Evolutionary conservation across 176 grass and related monocot genomes (phyloP), one percentile per base, ranked within the genome.

Genomic region (Metroxylon sagu): DNA sequence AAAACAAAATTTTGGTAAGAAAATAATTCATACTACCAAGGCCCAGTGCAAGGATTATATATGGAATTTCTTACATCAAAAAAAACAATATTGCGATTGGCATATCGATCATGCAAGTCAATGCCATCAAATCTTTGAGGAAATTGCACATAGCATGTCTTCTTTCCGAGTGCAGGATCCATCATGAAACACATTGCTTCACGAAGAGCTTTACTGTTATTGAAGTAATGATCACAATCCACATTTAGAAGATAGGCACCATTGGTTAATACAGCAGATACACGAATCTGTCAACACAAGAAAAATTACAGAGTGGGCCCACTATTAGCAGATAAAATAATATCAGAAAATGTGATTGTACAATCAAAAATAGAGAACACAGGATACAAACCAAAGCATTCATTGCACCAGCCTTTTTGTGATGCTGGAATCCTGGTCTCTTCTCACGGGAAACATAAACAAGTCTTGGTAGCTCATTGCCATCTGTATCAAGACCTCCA

Each of bases 381-480:
- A 73, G 19, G 50, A 54, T 63, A 73, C 65, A 67, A 62, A 95
- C 90, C 90, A 95, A 74, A 74, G 90, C 83, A 64, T 95, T 95
- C 90, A 95, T 95, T 35, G 90, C 83, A 87, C 90, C 90, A 58
- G 86, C 90, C 52, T 95, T 95, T 62, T 95, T 95, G 71, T 95
- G 90, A 79, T 95, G 86, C 74, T 89, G 83, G 19, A 89, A 95
- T 12, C 90, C 90, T 70, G 90, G 90, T 50, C 90, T 77, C 71
- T 95, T 95, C 79, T 95, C 90, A 89, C 90, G 86, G 76, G 90
- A 95, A 25, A 95, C 90, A 79, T 95, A 95, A 70, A 95, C 86
- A 35, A 95, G 83, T 43, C 90, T 71, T 56, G 90, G 90, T 74
- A 95, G 56, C 71, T 95, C 90, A 60, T 95, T 95, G 57, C 90